phyloP scores from a whole-genome alignment of 495 filamentous ascomycete genomes.

The Xylaria castorea region DNA sequence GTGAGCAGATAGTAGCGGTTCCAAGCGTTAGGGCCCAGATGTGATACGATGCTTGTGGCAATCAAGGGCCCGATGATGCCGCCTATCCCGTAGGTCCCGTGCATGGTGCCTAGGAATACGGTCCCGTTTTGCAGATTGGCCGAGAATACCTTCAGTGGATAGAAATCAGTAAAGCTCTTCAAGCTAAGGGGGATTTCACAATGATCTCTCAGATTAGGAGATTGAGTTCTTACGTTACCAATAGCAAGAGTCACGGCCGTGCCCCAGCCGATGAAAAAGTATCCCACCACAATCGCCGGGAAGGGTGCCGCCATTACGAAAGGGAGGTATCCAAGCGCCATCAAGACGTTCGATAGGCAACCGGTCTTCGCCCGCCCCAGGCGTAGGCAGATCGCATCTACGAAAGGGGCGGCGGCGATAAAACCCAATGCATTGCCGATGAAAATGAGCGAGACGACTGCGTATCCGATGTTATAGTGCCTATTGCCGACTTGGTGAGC shows the following conservation, averaged over 20 bases:
- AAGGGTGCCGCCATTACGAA: constrained; percentile 73
- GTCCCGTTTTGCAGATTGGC: constrained; percentile 71
- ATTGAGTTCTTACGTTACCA: constrained; percentile 61
- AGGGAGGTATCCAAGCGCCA: constrained; percentile 62
- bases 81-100: constrained; percentile 77
- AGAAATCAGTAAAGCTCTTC: background rate
- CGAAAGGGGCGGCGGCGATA: constrained; percentile 71
- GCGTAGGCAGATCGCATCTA: constrained; percentile 61
- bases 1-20: constrained; percentile 66
- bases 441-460: constrained; percentile 79
- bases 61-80: constrained; percentile 73
- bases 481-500: constrained; percentile 30
- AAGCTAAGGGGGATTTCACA: background rate
- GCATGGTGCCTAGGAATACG: constrained; percentile 65
- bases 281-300: constrained; percentile 66
- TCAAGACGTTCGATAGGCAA: constrained; percentile 60
- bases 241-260: constrained; percentile 71
- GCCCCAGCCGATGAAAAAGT: constrained; percentile 72
- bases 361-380: constrained; percentile 70
- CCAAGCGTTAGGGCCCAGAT: constrained; percentile 53
- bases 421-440: constrained; percentile 80
- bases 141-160: constrained; percentile 58
- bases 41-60: constrained; percentile 67
- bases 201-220: background rate
- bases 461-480: constrained; percentile 74